These are phyloP conservation scores for Metarhizium guizhouense DNA, from an alignment of 2,329 filamentous ascomycete genomes.

Conservation along the genomic window DNA sequence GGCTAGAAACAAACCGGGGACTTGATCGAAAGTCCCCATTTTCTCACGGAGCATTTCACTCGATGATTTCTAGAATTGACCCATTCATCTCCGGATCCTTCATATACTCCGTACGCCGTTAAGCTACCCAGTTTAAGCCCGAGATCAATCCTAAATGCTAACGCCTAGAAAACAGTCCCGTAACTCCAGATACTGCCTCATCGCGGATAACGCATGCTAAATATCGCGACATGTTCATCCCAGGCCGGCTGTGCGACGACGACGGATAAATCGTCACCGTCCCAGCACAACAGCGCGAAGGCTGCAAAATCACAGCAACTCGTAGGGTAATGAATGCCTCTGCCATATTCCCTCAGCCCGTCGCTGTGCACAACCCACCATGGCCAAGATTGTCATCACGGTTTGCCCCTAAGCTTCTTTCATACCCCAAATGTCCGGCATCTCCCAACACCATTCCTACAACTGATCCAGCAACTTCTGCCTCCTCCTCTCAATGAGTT, in stretches of 20 bases:
- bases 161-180: background rate
- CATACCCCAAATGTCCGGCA: background rate
- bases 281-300: no score
- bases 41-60: background rate
- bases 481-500: slow-evolving; percentile 78
- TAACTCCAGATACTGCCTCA: background rate
- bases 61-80: background rate
- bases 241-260: no score
- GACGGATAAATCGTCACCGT: no score
- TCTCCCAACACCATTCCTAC: slow-evolving; percentile 13
- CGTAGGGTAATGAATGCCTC: no score
- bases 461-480: slow-evolving; percentile 79
- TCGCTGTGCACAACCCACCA: no score
- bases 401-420: no score
- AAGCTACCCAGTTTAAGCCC: background rate
- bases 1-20: background rate
- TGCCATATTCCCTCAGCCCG: no score
- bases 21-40: background rate
- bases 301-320: no score
- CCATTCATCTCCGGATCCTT: background rate
- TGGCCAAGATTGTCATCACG: no score
- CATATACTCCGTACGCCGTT: background rate
- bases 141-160: background rate
- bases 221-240: background rate
- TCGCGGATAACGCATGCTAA: background rate